Evolutionary conservation across 2,329 filamentous ascomycete genomes (phyloP).

Genomic region (Chrysoporthe deuterocubensis): DNA sequence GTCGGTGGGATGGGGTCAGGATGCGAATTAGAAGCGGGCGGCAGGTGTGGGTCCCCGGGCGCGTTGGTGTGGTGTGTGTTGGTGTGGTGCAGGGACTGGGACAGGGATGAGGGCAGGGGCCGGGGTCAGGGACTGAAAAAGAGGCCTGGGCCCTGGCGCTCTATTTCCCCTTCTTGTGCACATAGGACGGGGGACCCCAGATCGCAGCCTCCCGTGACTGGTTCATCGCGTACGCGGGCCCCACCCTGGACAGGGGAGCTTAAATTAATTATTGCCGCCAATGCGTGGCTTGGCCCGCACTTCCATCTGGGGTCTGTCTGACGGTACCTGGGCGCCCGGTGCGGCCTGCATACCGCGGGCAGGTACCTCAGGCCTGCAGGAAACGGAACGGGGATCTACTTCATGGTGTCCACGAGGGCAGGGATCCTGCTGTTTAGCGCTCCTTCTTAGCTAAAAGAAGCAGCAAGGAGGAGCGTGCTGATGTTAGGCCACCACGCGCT

Average conservation of each 20-base stretch:
- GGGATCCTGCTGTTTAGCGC: conserved; percentile 7
- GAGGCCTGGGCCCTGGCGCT: not conserved
- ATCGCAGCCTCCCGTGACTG: conserved; percentile 8
- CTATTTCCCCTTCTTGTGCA: not conserved
- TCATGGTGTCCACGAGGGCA: conserved; percentile 20
- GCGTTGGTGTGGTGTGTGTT: not conserved
- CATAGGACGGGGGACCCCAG: not conserved
- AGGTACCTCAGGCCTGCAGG: conserved; percentile 2
- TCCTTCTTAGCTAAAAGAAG: conserved; percentile 21
- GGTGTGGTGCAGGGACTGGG: not conserved
- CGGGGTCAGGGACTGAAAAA: not conserved
- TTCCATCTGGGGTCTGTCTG: not conserved
- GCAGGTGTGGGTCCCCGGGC: not conserved
- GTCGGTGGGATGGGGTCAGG: conserved; percentile 1
- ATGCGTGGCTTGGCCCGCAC: conserved; percentile 23
- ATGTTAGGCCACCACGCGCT: not conserved
- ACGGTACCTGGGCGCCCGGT: conserved; percentile 3
- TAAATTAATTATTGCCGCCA: conserved; percentile 29
- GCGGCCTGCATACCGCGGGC: not conserved
- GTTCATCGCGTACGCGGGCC: not conserved
- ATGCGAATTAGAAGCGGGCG: conserved; percentile 6
- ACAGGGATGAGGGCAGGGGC: too few relatives aligned
- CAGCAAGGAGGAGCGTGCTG: not conserved
- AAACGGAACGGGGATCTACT: conserved; percentile 12
- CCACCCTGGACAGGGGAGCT: conserved; percentile 19